These are phyloP conservation scores for Cytospora piceicola DNA, from an alignment of 2,329 filamentous ascomycete genomes.

Conservation along the genomic window DNA sequence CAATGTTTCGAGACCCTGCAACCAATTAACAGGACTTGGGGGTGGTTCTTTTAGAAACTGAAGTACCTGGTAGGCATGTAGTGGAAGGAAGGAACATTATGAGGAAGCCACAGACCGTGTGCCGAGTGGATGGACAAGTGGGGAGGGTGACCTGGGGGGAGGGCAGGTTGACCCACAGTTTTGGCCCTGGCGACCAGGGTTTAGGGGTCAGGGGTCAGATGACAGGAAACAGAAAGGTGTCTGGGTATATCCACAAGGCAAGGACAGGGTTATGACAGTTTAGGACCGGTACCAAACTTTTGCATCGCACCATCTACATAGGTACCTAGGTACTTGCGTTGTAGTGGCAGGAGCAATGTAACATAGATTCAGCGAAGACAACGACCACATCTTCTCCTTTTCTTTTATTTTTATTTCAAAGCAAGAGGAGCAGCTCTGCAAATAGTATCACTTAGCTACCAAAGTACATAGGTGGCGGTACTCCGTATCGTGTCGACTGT, in stretches of 20 bases:
- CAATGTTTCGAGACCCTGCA: background rate
- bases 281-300: background rate
- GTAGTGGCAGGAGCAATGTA: background rate
- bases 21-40: background rate
- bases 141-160: background rate
- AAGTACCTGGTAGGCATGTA: background rate
- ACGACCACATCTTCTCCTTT: background rate
- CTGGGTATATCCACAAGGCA: background rate
- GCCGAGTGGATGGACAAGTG: slow-evolving; percentile 4
- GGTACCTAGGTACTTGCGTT: no score
- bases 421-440: background rate
- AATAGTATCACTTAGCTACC: background rate
- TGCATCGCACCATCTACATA: background rate
- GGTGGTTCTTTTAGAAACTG: background rate
- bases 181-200: slow-evolving; percentile 11
- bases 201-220: background rate
- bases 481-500: background rate
- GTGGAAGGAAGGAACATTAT: background rate
- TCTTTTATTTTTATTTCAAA: background rate
- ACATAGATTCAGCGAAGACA: background rate
- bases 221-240: background rate
- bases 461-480: background rate
- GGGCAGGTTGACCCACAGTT: background rate
- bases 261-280: background rate
- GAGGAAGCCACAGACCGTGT: slow-evolving; percentile 10